These are phyloP conservation scores for Fraxinus baroniana DNA, from an alignment of 305 asterid genomes.

Conservation along the genomic window DNA sequence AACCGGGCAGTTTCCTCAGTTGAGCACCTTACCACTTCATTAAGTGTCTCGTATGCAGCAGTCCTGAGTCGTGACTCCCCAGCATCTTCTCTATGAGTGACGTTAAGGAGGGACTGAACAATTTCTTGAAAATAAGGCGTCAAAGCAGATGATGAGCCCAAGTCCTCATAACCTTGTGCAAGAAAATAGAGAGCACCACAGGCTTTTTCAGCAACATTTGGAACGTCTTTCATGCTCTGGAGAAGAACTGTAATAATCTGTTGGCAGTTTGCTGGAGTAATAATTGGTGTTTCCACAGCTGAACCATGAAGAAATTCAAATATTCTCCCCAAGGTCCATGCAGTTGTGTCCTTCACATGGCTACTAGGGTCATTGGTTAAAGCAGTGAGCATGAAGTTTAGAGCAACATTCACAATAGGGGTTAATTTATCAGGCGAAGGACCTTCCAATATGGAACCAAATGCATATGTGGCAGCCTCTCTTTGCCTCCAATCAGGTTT, in stretches of 20 bases:
- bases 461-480: constrained; percentile 91
- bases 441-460: constrained; percentile 95
- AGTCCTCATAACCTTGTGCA: constrained; percentile 82
- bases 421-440: constrained; percentile 78
- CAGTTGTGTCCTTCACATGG: constrained; percentile 94
- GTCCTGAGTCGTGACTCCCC: constrained; percentile 82
- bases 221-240: constrained; percentile 79
- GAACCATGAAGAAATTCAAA: constrained; percentile 91
- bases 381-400: constrained; percentile 77
- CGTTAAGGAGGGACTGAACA: constrained; percentile 71
- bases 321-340: constrained; percentile 92
- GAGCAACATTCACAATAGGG: constrained; percentile 80
- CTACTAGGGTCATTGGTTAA: constrained; percentile 76
- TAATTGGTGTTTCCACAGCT: constrained; percentile 59
- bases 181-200: constrained; percentile 96
- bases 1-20: constrained; percentile 80
- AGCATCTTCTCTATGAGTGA: constrained; percentile 84
- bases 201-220: constrained; percentile 90
- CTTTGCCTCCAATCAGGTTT: constrained; percentile 90
- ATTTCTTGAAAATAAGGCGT: constrained; percentile 87
- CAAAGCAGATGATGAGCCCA: constrained; percentile 63
- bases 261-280: constrained; percentile 74
- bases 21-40: constrained; percentile 91
- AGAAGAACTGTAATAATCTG: constrained; percentile 75
- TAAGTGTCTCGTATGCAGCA: constrained; percentile 88